Percentiles rank a stretch among this genome's conserved stretches.
phyloP scores from a whole-genome alignment of 176 grass and related monocot genomes.

The Phyllostachys edulis region DNA sequence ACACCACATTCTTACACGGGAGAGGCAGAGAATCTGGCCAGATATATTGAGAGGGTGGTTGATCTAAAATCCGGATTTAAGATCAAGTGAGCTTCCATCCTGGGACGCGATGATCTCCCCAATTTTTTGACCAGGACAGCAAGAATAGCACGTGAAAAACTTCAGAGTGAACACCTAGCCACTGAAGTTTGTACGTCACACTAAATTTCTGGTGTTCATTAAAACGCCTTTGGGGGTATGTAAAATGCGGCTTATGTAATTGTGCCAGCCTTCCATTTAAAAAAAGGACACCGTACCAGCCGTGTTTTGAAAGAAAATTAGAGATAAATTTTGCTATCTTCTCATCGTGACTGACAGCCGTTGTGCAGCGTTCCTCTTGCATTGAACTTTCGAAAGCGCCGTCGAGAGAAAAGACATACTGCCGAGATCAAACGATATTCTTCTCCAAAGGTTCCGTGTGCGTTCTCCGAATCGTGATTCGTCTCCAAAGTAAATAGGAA shows the following conservation, averaged over 20 bases:
- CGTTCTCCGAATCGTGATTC: neutral
- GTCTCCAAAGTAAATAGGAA: neutral
- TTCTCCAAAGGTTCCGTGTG: neutral
- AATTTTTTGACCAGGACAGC: neutral
- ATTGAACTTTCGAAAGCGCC: too few relatives aligned
- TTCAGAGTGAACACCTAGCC: slow-evolving; percentile 5
- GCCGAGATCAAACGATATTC: too few relatives aligned
- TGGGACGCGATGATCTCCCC: neutral
- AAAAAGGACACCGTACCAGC: too few relatives aligned
- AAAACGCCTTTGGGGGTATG: neutral
- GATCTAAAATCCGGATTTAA: slow-evolving; percentile 57
- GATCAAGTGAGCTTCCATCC: slow-evolving; percentile 32
- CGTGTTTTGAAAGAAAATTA: too few relatives aligned
- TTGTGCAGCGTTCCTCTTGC: too few relatives aligned
- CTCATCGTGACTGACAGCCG: too few relatives aligned
- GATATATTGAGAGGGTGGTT: slow-evolving; percentile 51
- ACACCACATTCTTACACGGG: slow-evolving; percentile 78
- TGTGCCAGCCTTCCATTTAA: neutral
- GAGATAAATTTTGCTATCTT: too few relatives aligned
- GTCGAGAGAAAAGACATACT: too few relatives aligned
- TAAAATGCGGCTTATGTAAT: neutral
- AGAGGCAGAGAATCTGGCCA: slow-evolving; percentile 71
- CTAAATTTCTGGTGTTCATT: slow-evolving; percentile 20
- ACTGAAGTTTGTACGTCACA: neutral
- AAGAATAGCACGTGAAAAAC: slow-evolving; percentile 31